A percentile compares a stretch with the other conserved stretches of the same genome.
Conservation (phyloP, 768 basidiomycete species). For the Suillus subluteus region DNA sequence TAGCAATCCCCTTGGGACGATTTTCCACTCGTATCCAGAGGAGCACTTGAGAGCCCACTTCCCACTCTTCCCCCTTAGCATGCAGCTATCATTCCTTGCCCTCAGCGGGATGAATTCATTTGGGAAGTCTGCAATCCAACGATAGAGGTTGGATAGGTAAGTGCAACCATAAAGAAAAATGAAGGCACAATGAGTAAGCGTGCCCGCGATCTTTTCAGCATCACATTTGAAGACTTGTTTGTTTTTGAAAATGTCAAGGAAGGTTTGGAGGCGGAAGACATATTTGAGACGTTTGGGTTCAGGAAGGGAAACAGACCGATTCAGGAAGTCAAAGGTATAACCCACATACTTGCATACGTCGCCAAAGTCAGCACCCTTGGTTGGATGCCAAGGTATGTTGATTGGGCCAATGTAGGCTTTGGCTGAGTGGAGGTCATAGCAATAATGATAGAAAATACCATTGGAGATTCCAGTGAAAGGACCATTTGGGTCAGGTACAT, state of each 20-base stretch:
- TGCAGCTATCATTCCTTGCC: too few species aligned
- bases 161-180: too few species aligned
- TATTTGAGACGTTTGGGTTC: constrained; percentile 31
- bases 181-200: constrained; percentile 32
- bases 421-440: neutral
- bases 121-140: too few species aligned
- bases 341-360: constrained; percentile 28
- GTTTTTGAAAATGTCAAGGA: neutral
- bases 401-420: constrained; percentile 17
- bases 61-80: too few species aligned
- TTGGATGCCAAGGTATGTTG: constrained; percentile 27
- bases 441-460: neutral
- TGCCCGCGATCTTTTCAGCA: constrained; percentile 30
- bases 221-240: neutral
- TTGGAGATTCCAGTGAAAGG: neutral
- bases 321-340: constrained; percentile 34
- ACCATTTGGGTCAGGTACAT: neutral
- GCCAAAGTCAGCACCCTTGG: constrained; percentile 25
- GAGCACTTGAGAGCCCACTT: too few species aligned
- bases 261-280: neutral
- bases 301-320: constrained; percentile 31
- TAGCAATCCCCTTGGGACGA: too few species aligned
- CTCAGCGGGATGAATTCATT: too few species aligned
- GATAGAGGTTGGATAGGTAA: too few species aligned
- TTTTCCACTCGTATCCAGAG: too few species aligned